Evolutionary conservation across 345 rosid genomes (phyloP).

Genomic region (Eucalyptus sp.): DNA sequence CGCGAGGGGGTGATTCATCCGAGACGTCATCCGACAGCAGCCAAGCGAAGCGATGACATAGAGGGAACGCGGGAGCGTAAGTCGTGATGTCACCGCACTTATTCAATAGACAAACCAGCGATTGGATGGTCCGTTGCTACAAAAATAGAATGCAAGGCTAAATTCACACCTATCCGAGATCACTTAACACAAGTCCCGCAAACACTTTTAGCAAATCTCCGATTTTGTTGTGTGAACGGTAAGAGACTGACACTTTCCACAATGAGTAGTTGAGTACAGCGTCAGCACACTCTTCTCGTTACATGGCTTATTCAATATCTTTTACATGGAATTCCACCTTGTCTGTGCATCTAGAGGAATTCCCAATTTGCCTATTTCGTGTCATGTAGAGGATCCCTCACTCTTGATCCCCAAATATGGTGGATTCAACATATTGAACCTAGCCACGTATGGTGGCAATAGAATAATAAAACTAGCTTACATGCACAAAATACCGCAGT

Average conservation of each 20-base stretch:
- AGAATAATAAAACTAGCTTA: too few species aligned
- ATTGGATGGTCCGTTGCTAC: neutral
- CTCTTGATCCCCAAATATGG: neutral
- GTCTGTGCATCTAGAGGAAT: neutral
- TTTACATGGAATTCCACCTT: neutral
- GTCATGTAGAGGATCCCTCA: neutral
- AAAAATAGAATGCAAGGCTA: neutral
- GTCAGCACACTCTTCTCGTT: neutral
- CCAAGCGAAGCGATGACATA: neutral
- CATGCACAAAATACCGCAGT: too few species aligned
- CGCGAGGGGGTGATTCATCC: neutral
- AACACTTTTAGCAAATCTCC: neutral
- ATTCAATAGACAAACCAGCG: neutral
- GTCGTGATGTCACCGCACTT: neutral
- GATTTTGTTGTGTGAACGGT: neutral
- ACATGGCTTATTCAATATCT: neutral
- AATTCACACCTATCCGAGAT: neutral
- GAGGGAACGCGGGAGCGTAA: neutral
- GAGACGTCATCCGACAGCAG: neutral
- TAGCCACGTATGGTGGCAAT: neutral
- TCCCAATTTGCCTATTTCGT: neutral
- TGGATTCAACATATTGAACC: neutral
- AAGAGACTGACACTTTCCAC: neutral
- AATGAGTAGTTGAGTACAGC: neutral
- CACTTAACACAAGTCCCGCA: neutral